Percentiles rank a stretch among this genome's conserved stretches.
Conservation (phyloP, 345 rosid genomes). For the Populus nigra region DNA sequence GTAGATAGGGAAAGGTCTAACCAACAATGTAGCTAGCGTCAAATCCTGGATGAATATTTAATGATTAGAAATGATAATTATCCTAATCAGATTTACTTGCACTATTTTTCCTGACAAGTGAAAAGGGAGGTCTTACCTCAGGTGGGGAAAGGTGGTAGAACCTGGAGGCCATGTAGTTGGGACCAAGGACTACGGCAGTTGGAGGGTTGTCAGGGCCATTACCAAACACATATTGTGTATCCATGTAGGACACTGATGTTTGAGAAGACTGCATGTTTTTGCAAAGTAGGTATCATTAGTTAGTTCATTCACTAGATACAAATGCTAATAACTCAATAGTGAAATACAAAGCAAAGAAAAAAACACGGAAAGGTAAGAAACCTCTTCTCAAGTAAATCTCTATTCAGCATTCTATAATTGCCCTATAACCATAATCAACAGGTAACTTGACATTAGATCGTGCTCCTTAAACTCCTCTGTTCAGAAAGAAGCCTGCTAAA, state of each 20-base stretch:
- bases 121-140: conserved; percentile 25
- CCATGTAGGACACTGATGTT: conserved; percentile 21
- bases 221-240: conserved; percentile 9
- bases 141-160: conserved; percentile 42
- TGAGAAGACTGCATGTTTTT: background rate
- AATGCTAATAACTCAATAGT: background rate
- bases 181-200: conserved; percentile 22
- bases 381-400: background rate
- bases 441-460: background rate
- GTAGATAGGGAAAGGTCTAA: conserved; percentile 18
- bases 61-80: background rate
- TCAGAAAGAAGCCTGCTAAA: background rate
- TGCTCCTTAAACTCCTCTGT: background rate
- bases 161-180: conserved; percentile 28
- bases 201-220: conserved; percentile 32
- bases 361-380: background rate
- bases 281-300: background rate
- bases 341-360: background rate
- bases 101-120: background rate
- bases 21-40: conserved; percentile 25
- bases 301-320: too few species aligned
- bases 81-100: background rate
- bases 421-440: background rate
- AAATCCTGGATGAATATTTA: conserved; percentile 25
- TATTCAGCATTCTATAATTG: background rate